These are phyloP conservation scores for Tetrapisispora iriomotensis DNA, from an alignment of 805 yeast species.

Conservation along the genomic window DNA sequence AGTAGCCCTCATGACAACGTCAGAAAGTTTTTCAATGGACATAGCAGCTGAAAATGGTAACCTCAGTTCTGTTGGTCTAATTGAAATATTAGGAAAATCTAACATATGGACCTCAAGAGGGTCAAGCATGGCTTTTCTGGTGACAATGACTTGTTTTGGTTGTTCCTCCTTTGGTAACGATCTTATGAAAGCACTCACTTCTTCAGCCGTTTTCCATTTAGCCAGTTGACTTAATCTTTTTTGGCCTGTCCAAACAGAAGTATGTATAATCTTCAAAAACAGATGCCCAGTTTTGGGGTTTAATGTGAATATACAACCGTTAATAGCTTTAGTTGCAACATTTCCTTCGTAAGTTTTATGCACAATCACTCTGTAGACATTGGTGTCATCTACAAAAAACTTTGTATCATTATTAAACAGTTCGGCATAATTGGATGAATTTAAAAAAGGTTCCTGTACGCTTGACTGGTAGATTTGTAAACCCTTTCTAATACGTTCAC, in stretches of 20 bases:
- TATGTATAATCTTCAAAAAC: constrained; percentile 80
- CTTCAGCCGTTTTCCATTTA: constrained; percentile 98
- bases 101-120: constrained; percentile 95
- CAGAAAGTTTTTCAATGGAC: constrained; percentile 69
- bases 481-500: constrained; percentile 92
- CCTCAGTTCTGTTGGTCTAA: constrained; percentile 80
- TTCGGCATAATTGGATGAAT: constrained; percentile 84
- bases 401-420: constrained; percentile 76
- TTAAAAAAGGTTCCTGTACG: constrained; percentile 84
- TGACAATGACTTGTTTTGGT: constrained; percentile 84
- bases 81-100: constrained; percentile 86
- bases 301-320: constrained; percentile 84
- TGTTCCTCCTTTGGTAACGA: constrained; percentile 90
- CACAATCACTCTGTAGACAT: constrained; percentile 85
- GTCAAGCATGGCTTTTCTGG: constrained; percentile 84
- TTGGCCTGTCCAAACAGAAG: constrained; percentile 96
- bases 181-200: constrained; percentile 81
- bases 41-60: constrained; percentile 84
- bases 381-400: constrained; percentile 84
- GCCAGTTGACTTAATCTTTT: constrained; percentile 86
- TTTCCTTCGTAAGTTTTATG: constrained; percentile 92
- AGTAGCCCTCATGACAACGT: constrained; percentile 72
- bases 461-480: constrained; percentile 88
- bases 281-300: constrained; percentile 89
- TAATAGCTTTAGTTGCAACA: constrained; percentile 80